Percentiles rank a stretch among this genome's conserved stretches.
Evolutionary conservation across 352 stramenopile genomes (phyloP).

Genomic region (Paralagenidium karlingii): DNA sequence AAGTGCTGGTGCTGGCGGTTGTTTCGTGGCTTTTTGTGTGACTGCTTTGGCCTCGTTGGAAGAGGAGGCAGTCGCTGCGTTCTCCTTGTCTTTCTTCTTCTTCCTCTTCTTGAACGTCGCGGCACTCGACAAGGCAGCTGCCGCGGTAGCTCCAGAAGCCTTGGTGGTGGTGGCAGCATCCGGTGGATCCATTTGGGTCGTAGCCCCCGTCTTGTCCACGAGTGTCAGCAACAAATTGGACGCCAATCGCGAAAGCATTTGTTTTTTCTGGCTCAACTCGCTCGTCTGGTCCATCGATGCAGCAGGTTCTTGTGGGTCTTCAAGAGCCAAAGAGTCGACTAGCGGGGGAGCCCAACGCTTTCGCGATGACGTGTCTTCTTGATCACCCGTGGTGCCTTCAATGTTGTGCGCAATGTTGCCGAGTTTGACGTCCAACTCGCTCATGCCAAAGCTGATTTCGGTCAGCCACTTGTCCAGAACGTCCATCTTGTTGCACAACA

Average conservation of each 20-base stretch:
- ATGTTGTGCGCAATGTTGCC: constrained; percentile 76
- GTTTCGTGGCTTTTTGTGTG: constrained; percentile 3
- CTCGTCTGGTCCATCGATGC: constrained; percentile 39
- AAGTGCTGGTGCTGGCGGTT: constrained; percentile 5
- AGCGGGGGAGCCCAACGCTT: too few species aligned
- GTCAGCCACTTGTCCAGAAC: constrained; percentile 63
- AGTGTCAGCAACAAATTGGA: too few species aligned
- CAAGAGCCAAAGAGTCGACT: too few species aligned
- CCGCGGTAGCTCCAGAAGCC: background rate
- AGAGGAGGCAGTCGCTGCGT: background rate
- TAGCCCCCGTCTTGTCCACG: too few species aligned
- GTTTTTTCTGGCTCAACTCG: constrained; percentile 26
- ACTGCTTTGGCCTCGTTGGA: constrained; percentile 1
- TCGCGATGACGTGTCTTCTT: constrained; percentile 2
- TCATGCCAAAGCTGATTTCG: constrained; percentile 62
- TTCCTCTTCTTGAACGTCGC: background rate
- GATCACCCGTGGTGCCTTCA: constrained; percentile 35
- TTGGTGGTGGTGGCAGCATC: too few species aligned
- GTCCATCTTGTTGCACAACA: constrained; percentile 60
- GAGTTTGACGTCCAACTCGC: constrained; percentile 56
- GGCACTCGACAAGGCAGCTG: constrained; percentile 1
- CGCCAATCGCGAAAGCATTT: too few species aligned
- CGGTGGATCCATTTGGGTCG: too few species aligned
- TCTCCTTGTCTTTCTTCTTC: constrained; percentile 3
- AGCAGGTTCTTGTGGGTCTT: too few species aligned